These are phyloP conservation scores for Warburgia ugandensis DNA, from an alignment of 164 flowering plant species.

Conservation along the genomic window DNA sequence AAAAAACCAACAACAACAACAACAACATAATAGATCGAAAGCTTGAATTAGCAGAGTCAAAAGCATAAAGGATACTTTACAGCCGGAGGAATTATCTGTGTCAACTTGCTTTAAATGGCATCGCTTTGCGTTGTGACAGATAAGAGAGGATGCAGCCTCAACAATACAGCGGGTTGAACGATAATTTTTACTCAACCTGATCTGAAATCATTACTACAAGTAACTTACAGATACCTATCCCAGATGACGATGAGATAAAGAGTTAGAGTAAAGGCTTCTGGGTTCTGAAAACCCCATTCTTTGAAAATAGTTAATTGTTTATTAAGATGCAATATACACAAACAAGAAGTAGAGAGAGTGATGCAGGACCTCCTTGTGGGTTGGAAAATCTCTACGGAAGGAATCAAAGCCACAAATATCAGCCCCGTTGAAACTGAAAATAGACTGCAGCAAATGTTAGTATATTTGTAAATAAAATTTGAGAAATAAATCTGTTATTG, in stretches of 20 bases:
- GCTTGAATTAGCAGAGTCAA: too few relatives aligned
- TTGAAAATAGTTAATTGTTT: background rate
- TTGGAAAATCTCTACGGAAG: slow-evolving; percentile 75
- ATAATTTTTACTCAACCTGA: slow-evolving; percentile 72
- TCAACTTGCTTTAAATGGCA: slow-evolving; percentile 51
- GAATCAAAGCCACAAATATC: slow-evolving; percentile 83
- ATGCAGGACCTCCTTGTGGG: slow-evolving; percentile 66
- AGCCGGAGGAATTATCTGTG: slow-evolving; percentile 77
- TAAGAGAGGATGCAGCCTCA: slow-evolving; percentile 89
- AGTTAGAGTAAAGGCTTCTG: background rate
- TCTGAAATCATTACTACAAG: slow-evolving; percentile 31
- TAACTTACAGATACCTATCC: background rate
- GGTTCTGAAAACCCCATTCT: background rate
- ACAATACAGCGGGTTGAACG: slow-evolving; percentile 88
- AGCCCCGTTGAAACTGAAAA: slow-evolving; percentile 96
- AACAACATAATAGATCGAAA: background rate
- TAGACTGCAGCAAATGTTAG: slow-evolving; percentile 58
- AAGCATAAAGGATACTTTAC: slow-evolving; percentile 64
- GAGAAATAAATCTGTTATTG: background rate
- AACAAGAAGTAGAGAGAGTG: background rate
- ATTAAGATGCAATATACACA: background rate
- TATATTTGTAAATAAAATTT: background rate
- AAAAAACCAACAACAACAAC: background rate
- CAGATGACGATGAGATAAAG: slow-evolving; percentile 4
- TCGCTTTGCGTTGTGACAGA: slow-evolving; percentile 55